Conservation (phyloP, 306 rosid genomes). For the Calophaca sinica region DNA sequence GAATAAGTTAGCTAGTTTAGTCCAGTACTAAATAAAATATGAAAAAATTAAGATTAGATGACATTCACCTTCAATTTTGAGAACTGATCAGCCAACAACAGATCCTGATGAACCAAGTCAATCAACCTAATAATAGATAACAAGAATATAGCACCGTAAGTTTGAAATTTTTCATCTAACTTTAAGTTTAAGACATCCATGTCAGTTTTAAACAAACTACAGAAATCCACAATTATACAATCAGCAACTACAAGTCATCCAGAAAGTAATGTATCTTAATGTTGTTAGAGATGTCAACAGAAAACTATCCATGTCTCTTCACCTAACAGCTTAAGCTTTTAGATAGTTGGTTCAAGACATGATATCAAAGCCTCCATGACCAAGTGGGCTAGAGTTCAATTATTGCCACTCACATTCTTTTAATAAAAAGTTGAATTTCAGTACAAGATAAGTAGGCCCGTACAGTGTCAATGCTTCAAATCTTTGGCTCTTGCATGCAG, state of each 20-base stretch:
- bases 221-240: slow-evolving; percentile 31
- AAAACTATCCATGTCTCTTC: not conserved
- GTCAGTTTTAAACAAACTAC: slow-evolving; percentile 33
- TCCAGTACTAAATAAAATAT: slow-evolving; percentile 14
- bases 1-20: slow-evolving; percentile 30
- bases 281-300: not conserved
- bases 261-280: slow-evolving; percentile 2
- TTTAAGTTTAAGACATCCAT: slow-evolving; percentile 29
- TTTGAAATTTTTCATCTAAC: slow-evolving; percentile 31
- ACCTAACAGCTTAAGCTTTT: not conserved
- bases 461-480: not conserved
- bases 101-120: slow-evolving; percentile 89
- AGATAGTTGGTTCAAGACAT: not conserved
- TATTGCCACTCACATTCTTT: not conserved
- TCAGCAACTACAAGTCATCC: slow-evolving; percentile 14
- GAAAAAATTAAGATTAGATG: slow-evolving; percentile 38
- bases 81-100: slow-evolving; percentile 86
- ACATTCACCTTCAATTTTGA: slow-evolving; percentile 79
- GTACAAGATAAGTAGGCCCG: not conserved
- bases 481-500: not conserved
- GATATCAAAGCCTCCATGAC: not conserved
- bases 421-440: not conserved
- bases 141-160: slow-evolving; percentile 39
- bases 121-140: slow-evolving; percentile 68
- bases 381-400: not conserved